These are phyloP conservation scores for Globisporangium uncinulatum DNA, from an alignment of 352 stramenopile species.

Conservation along the genomic window DNA sequence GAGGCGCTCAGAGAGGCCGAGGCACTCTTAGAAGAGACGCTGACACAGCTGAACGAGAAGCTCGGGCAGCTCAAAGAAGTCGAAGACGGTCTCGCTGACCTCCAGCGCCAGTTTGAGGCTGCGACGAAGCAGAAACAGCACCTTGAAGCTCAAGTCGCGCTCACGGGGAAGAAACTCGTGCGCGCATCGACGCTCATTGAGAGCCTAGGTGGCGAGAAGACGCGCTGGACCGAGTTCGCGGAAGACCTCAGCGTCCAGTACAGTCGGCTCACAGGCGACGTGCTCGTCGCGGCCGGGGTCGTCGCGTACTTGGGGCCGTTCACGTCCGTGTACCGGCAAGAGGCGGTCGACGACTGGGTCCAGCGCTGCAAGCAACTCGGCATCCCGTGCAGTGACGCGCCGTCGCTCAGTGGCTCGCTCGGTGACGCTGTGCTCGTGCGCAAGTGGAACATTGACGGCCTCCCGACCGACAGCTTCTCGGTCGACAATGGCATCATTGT, in stretches of 20 bases:
- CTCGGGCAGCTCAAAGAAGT: conserved; percentile 88
- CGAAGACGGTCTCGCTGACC: conserved; percentile 82
- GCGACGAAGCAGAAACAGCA: conserved; percentile 90
- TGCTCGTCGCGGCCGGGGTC: conserved; percentile 88
- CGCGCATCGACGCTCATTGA: conserved; percentile 91
- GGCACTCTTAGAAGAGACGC: conserved; percentile 79
- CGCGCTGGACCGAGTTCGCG: conserved; percentile 88
- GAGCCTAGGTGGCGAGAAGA: conserved; percentile 90
- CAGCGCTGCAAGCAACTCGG: conserved; percentile 60
- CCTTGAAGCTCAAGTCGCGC: conserved; percentile 88
- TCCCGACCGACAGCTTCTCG: conserved; percentile 91
- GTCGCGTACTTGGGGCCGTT: conserved; percentile 93
- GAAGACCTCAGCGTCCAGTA: conserved; percentile 78
- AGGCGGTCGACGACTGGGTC: conserved; percentile 79
- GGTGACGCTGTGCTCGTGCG: conserved; percentile 90
- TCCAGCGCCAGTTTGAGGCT: conserved; percentile 86
- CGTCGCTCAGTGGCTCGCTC: conserved; percentile 83
- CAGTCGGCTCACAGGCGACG: conserved; percentile 88
- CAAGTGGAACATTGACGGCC: conserved; percentile 94
- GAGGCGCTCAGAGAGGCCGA: conserved; percentile 85
- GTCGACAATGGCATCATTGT: conserved; percentile 95
- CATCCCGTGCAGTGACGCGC: conserved; percentile 83
- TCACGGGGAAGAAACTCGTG: conserved; percentile 92
- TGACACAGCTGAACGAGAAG: conserved; percentile 89
- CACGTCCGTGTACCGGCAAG: conserved; percentile 82